Base-by-base conservation (phyloP, 345 rosid genomes). In the Pugionium dolabratum region DNA sequence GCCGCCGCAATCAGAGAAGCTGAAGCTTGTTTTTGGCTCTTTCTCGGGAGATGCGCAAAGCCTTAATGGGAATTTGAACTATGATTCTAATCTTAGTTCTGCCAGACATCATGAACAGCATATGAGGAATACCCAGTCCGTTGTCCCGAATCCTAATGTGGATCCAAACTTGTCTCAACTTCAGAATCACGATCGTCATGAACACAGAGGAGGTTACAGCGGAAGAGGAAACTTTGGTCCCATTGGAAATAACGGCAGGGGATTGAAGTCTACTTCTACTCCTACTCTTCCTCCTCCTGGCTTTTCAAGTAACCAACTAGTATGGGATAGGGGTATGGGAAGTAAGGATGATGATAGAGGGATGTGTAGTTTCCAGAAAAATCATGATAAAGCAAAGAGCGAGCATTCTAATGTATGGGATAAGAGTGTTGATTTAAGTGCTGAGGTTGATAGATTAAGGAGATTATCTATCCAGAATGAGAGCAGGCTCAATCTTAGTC, bases 11-110 rank as follows among this genome's bases (percentile, higher is more conserved):
- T 43, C 44, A 1, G 79, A 69, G 6, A 73, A 59, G 18, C 89
- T 70, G 7, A 79, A 79, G 64, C 72, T 89, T 45, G 66, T 69
- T 26, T 89, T 89, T 59, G 95, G 98, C 31, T 82, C 92, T 40
- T 77, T 83, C 54, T 81, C 79, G 0, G 79, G 76, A 46, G 80
- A 84, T 55, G 41, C 74, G 37, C 84, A 70, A 25, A 75, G 59
- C n/a, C 55, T 77, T 9, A 78, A 76, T 11, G 80, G 69, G 35
- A 76, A 46, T 68, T 65, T 65, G 10, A 49, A 34, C 33, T 75
- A 47, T 29, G 82, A 71, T 72, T 75, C 74, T 35, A 66, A 72
- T 44, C 57, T 67, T 32, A 49, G 70, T 45, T 31, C 73, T 4
- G 61, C 63, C 1, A 77, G 69, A 27, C 81, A 69, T 41, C 74